A percentile compares a stretch with the other conserved stretches of the same genome.
Evolutionary conservation across 306 rosid species (phyloP).

Genomic region (Corylus heterophylla): DNA sequence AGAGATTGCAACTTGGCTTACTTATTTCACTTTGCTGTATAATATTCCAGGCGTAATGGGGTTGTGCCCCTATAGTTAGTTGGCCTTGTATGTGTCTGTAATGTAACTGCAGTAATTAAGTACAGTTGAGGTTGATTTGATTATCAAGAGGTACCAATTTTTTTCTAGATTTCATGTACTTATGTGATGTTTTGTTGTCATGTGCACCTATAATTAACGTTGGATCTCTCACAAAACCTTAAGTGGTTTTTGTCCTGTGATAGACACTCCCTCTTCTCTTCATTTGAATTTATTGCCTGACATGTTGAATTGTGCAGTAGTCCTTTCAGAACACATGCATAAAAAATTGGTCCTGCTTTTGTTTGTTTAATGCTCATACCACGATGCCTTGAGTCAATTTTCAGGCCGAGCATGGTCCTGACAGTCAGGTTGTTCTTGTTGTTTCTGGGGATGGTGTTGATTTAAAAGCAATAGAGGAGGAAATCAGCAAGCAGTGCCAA

Average conservation of each 20-base stretch:
- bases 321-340: neutral
- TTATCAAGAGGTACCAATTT: neutral
- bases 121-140: neutral
- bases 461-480: slow-evolving; percentile 75
- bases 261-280: neutral
- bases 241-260: neutral
- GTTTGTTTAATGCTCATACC: slow-evolving; percentile 17
- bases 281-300: neutral
- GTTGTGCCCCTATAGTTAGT: too few species aligned
- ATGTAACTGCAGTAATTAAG: neutral
- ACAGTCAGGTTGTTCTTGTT: slow-evolving; percentile 99
- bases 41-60: neutral
- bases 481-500: slow-evolving; percentile 77
- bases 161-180: neutral
- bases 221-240: neutral
- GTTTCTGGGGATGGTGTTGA: slow-evolving; percentile 83
- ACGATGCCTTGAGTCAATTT: slow-evolving; percentile 27
- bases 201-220: neutral
- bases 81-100: too few species aligned
- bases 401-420: slow-evolving; percentile 99
- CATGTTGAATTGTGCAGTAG: neutral
- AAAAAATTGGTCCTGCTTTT: neutral
- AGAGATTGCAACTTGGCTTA: neutral
- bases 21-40: neutral
- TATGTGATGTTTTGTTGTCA: neutral